Evolutionary conservation across 116 monocot genomes (phyloP), one percentile per base, ranked within the genome.

Genomic region (Papilionanthe hybrid): DNA sequence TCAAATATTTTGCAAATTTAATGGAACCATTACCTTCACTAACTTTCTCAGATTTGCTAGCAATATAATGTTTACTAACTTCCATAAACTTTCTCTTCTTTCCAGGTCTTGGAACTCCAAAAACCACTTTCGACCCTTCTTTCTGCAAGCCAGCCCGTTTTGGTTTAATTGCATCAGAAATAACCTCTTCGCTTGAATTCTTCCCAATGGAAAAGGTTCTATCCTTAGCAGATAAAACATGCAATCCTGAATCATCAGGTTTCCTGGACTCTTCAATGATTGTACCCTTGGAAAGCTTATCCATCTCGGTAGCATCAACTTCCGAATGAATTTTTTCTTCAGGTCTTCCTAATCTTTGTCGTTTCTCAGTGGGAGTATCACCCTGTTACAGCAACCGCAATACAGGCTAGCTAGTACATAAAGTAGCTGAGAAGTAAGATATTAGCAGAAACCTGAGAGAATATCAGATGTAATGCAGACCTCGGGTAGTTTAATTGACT

Each of bases 71-170:
- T 75, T 99, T 93, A 89, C 99, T 94, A 58, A 99, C 93, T 77
- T 94, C 94, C 93, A 99, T 99, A 86, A 93, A 99, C 75, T 99
- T 99, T 68, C 91, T 91, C 83, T 90, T 99, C 83, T 95, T 99
- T 80, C 99, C 99, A 72, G 95, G 99, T 80, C 86, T 94, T 45
- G 99, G 99, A 84, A 99, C 87, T 77, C 99, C 99, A 89, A 94
- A 91, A 47, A 95, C 88, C 32, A 99, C 99, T 77, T 82, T 83
- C 50, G 99, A 90, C 45, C 93, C 90, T 79, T 90, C 93, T 81
- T 94, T 94, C 67, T 90, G 93, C 41, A 88, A 76, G 50, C 94
- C 93, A 78, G 86, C 83, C 37, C 83, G 82, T 77, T 81, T 90
- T 30, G 82, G 55, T 85, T 83, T 88, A 48, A 81, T 75, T 28